phyloP scores from a whole-genome alignment of 164 flowering plant species.

The Pachysandra terminalis region DNA sequence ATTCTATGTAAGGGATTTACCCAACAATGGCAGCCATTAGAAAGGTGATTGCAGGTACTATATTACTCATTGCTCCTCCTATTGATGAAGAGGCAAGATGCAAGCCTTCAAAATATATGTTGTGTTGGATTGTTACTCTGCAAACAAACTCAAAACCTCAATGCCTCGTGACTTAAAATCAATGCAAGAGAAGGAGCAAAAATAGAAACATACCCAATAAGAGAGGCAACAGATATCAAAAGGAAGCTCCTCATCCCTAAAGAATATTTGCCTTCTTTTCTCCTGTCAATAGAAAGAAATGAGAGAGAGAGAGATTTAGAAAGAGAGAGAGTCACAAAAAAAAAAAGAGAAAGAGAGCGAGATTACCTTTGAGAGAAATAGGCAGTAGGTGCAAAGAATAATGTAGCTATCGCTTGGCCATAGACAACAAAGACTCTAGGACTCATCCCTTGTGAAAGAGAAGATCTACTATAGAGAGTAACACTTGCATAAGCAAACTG shows the following conservation, averaged over 20 bases:
- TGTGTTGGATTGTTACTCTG: too few relatives aligned
- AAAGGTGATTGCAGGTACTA: too few relatives aligned
- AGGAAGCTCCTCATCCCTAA: background rate
- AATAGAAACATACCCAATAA: background rate
- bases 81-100: too few relatives aligned
- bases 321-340: slow-evolving; percentile 2
- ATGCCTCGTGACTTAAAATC: too few relatives aligned
- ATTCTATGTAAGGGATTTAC: too few relatives aligned
- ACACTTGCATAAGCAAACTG: background rate
- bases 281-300: background rate
- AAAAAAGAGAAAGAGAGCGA: background rate
- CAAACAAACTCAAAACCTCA: too few relatives aligned
- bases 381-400: background rate
- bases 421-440: background rate
- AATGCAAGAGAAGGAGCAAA: too few relatives aligned
- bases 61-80: too few relatives aligned
- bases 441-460: background rate
- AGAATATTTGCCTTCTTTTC: background rate
- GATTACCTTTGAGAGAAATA: background rate
- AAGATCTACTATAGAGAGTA: background rate
- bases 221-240: background rate
- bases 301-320: too few relatives aligned
- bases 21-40: too few relatives aligned
- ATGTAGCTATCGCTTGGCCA: background rate
- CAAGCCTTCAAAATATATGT: too few relatives aligned